Base-by-base conservation (phyloP, 73 alveolate genomes). In the Tetrahymena elliotti region DNA sequence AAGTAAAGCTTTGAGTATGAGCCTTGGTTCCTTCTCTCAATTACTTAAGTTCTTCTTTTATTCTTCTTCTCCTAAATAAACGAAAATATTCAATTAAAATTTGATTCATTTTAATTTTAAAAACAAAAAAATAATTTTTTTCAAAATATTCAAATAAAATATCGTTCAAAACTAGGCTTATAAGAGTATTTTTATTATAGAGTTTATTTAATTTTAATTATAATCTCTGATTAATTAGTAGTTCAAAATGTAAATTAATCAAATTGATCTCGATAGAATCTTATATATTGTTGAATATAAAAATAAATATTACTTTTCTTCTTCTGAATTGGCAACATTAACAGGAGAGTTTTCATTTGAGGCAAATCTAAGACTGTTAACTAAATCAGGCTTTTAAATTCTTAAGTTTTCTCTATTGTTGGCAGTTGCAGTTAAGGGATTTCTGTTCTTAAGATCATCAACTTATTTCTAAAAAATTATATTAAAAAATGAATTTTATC, bases 401-500 rank as follows among this genome's bases (percentile, higher is more conserved):
- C 82, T 88, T 24, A 94, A 94, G n/a, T 84, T 84, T 33, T 94
- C 96, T 39, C 93, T 84, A 0, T 39, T 35, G 92, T 41, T 84
- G 24, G 94, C 93, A 24, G 95, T 38, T 27, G 94, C 95, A 36
- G 95, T 96, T 37, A 93, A 82, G 38, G 93, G 83, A 53, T 92
- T 94, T 84, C 93, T 34, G 35, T 93, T 92, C 35, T 96, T 93
- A 93, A 88, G 47, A 22, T 97, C 94, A 37, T 94, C 94, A 18
- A 96, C 94, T 53, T 93, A 84, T 40, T 94, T 35, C 83, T 95
- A 39, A 34, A 83, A 36, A 93, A 83, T 93, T 20, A 97, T 93
- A 84, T 97, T 95, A 41, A 92, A 94, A 12, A 97, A 52, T 83
- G 94, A 96, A 83, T 97, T n/a, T n/a, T n/a, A n/a, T n/a, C n/a